phyloP scores from a whole-genome alignment of 371 early-diverging fungal species.

The Mucor plumbeus region DNA sequence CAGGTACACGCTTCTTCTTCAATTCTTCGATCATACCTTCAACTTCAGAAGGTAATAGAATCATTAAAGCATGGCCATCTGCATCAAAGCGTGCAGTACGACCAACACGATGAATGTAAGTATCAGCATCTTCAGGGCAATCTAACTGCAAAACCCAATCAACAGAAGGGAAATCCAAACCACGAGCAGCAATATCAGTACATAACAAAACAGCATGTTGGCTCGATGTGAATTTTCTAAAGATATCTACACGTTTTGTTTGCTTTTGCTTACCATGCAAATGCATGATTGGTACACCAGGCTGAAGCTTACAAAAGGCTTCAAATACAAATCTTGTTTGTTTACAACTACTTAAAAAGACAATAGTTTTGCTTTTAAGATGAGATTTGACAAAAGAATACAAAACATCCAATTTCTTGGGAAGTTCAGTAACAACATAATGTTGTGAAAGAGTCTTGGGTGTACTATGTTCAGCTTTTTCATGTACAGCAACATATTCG shows the following conservation, averaged over 20 bases:
- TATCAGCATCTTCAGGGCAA: slow-evolving; percentile 95
- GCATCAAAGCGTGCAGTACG: slow-evolving; percentile 96
- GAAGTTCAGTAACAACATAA: slow-evolving; percentile 82
- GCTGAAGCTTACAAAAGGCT: slow-evolving; percentile 92
- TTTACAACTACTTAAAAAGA: slow-evolving; percentile 51
- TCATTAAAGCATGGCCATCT: slow-evolving; percentile 83
- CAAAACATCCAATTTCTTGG: slow-evolving; percentile 88
- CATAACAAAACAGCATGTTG: slow-evolving; percentile 83
- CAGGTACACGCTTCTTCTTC: slow-evolving; percentile 78
- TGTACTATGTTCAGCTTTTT: slow-evolving; percentile 80
- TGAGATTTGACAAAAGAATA: slow-evolving; percentile 94
- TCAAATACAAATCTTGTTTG: slow-evolving; percentile 88
- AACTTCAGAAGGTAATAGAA: slow-evolving; percentile 88
- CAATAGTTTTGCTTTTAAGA: slow-evolving; percentile 73
- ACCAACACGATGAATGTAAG: slow-evolving; percentile 98
- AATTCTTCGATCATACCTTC: slow-evolving; percentile 80
- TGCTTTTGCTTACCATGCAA: slow-evolving; percentile 97
- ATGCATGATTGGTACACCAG: slow-evolving; percentile 90
- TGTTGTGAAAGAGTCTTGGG: slow-evolving; percentile 84
- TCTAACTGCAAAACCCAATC: slow-evolving; percentile 99
- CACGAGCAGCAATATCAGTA: slow-evolving; percentile 98
- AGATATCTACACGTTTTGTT: slow-evolving; percentile 89
- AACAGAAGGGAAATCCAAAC: slow-evolving; percentile 98
- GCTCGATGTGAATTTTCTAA: slow-evolving; percentile 80
- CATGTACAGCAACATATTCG: slow-evolving; percentile 95